Evolutionary conservation across 768 basidiomycete genomes (phyloP).

Genomic region (Leucosporidium scottii): DNA sequence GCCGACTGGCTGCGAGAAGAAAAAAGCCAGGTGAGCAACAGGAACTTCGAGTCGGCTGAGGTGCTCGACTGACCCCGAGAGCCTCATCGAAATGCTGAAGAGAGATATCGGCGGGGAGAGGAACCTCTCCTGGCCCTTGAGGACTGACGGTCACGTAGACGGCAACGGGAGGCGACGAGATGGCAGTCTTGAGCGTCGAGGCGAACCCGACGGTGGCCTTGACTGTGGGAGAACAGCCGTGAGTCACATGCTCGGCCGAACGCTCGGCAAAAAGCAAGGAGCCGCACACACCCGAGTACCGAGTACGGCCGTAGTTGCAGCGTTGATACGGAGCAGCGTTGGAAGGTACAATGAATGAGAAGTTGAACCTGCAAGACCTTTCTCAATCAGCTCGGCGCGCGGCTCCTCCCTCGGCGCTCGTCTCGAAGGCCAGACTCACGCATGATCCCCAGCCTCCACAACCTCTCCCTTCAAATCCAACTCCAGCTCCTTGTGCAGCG

Average conservation of each 20-base stretch:
- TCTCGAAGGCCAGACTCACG: too few relatives aligned
- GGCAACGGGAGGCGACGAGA: not conserved
- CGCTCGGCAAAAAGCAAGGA: too few relatives aligned
- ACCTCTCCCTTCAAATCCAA: conserved; percentile 15
- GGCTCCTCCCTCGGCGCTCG: too few relatives aligned
- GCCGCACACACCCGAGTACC: conserved; percentile 4
- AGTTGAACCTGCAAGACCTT: conserved; percentile 13
- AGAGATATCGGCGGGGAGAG: conserved; percentile 2
- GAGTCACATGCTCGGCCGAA: too few relatives aligned
- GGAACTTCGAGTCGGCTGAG: too few relatives aligned
- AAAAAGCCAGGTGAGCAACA: not conserved
- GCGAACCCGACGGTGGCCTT: conserved; percentile 23
- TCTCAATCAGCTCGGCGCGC: too few relatives aligned
- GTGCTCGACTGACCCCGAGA: conserved; percentile 5
- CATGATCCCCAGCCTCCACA: conserved; percentile 14
- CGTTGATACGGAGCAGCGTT: conserved; percentile 14
- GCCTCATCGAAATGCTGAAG: conserved; percentile 12
- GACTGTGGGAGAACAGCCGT: conserved; percentile 4
- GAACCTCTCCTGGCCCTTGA: conserved; percentile 11
- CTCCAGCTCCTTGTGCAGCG: conserved; percentile 18
- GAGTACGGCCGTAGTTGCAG: conserved; percentile 4
- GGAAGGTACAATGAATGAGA: conserved; percentile 22
- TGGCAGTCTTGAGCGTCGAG: not conserved
- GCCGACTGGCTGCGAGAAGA: conserved; percentile 14
- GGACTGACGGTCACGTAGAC: conserved; percentile 22